Conservation (phyloP, 768 basidiomycete species). For the Rickenella mellea region DNA sequence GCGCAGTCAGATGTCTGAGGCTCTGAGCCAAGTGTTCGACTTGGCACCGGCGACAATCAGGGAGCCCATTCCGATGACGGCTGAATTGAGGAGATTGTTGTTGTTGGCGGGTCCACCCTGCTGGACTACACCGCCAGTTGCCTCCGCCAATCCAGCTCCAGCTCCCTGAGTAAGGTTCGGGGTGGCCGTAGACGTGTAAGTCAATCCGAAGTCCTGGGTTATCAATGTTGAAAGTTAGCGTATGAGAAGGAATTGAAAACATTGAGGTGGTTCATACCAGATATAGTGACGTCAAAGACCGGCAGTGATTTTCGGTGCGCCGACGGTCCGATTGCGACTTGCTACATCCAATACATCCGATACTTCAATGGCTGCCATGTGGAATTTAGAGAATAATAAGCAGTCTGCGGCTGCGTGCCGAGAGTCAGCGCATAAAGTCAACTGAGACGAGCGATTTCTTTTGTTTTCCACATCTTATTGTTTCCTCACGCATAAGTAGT, state of each 20-base stretch:
- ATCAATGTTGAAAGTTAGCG: too few relatives aligned
- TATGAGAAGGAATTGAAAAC: too few relatives aligned
- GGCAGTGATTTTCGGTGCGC: conserved; percentile 82
- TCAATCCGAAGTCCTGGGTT: conserved; percentile 69
- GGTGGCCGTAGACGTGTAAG: conserved; percentile 29
- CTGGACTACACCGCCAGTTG: neutral
- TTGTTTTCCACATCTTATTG: too few relatives aligned
- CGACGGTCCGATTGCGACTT: conserved; percentile 78
- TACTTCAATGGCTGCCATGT: neutral
- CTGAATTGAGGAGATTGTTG: neutral
- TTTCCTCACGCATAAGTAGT: too few relatives aligned
- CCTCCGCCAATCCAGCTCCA: neutral
- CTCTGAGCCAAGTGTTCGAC: too few relatives aligned
- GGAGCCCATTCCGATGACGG: neutral
- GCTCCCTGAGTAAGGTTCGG: neutral
- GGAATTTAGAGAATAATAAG: too few relatives aligned
- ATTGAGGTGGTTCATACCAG: too few relatives aligned
- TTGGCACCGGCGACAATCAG: neutral
- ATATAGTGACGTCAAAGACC: conserved; percentile 80
- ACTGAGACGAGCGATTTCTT: too few relatives aligned
- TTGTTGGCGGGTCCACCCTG: neutral
- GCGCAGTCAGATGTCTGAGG: conserved; percentile 70
- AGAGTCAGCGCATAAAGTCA: too few relatives aligned
- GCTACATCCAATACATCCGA: conserved; percentile 22
- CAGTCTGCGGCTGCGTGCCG: too few relatives aligned